Percentiles rank a stretch among this genome's conserved stretches.
These are phyloP conservation scores for Alternaria sp. DNA, from an alignment of 2,329 filamentous ascomycete species.

Conservation along the genomic window DNA sequence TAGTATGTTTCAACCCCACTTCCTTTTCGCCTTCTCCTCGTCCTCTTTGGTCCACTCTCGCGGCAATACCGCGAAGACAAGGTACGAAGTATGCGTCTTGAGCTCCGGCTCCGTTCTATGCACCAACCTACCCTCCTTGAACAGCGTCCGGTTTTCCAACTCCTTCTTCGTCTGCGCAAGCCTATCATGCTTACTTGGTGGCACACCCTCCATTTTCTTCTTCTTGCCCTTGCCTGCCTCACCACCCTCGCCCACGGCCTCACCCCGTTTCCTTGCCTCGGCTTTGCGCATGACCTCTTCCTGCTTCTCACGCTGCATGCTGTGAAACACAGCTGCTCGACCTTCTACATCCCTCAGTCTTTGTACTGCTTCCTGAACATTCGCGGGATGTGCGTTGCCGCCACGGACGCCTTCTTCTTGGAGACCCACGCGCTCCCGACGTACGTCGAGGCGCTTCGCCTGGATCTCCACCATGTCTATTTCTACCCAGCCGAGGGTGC, in stretches of 20 bases:
- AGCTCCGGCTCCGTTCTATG: constrained; percentile 86
- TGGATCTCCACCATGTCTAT: constrained; percentile 93
- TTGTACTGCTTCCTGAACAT: constrained; percentile 79
- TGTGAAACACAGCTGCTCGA: constrained; percentile 71
- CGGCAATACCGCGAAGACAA: constrained; percentile 92
- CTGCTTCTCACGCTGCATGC: constrained; percentile 49
- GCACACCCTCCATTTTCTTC: constrained; percentile 32
- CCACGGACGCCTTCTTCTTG: constrained; percentile 72
- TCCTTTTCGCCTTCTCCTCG: constrained; percentile 69
- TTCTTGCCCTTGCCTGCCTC: constrained; percentile 28
- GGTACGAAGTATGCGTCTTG: constrained; percentile 96
- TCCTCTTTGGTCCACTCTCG: constrained; percentile 84
- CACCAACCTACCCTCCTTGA: constrained; percentile 78
- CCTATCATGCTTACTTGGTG: constrained; percentile 43
- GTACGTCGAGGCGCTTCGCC: constrained; percentile 80
- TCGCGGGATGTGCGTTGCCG: constrained; percentile 72
- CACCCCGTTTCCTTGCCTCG: constrained; percentile 43
- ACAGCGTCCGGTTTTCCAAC: constrained; percentile 54
- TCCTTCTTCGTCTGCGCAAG: constrained; percentile 40
- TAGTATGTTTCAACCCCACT: constrained; percentile 34
- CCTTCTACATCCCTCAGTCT: constrained; percentile 77
- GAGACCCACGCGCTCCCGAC: constrained; percentile 80
- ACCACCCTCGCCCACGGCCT: constrained; percentile 26
- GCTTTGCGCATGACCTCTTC: constrained; percentile 56
- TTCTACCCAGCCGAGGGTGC: constrained; percentile 84